Percentiles rank a stretch among this genome's conserved stretches.
These are phyloP conservation scores for Aspergillus sp. DNA, from an alignment of 2,329 filamentous ascomycete species.

Conservation along the genomic window DNA sequence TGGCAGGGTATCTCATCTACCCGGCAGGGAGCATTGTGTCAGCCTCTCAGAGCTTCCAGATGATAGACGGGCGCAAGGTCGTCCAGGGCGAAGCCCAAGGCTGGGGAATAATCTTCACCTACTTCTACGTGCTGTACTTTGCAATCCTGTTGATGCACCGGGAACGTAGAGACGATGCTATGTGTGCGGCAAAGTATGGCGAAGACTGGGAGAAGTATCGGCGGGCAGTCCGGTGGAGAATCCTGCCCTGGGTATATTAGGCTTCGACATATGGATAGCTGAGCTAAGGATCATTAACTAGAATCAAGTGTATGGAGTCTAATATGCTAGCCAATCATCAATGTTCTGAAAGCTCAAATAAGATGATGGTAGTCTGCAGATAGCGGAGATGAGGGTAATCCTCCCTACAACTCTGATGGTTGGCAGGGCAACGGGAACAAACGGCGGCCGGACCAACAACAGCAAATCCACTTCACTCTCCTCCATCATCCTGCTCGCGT, in stretches of 20 bases:
- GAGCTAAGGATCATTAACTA: no score
- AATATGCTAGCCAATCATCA: no score
- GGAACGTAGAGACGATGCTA: constrained; percentile 79
- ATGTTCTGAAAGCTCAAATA: no score
- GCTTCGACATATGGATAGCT: no score
- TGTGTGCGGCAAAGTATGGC: constrained; percentile 84
- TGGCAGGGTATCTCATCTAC: constrained; percentile 74
- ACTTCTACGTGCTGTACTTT: constrained; percentile 92
- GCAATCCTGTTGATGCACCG: constrained; percentile 79
- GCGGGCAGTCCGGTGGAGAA: constrained; percentile 72
- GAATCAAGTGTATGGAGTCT: no score
- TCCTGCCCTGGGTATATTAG: constrained; percentile 79
- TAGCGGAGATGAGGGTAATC: no score
- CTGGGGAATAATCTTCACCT: constrained; percentile 81
- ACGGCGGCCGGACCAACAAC: background rate
- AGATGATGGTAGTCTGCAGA: no score
- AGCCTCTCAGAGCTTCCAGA: constrained; percentile 37
- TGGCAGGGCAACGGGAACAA: background rate
- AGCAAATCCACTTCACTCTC: background rate
- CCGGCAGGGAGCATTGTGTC: constrained; percentile 8
- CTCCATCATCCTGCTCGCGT: background rate
- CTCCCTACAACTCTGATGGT: background rate
- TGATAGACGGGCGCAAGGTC: constrained; percentile 49
- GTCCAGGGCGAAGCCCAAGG: constrained; percentile 45
- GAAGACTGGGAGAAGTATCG: constrained; percentile 86